Conservation (phyloP, 2,329 filamentous ascomycete genomes). For the Ambrosiella cleistominuta region DNA sequence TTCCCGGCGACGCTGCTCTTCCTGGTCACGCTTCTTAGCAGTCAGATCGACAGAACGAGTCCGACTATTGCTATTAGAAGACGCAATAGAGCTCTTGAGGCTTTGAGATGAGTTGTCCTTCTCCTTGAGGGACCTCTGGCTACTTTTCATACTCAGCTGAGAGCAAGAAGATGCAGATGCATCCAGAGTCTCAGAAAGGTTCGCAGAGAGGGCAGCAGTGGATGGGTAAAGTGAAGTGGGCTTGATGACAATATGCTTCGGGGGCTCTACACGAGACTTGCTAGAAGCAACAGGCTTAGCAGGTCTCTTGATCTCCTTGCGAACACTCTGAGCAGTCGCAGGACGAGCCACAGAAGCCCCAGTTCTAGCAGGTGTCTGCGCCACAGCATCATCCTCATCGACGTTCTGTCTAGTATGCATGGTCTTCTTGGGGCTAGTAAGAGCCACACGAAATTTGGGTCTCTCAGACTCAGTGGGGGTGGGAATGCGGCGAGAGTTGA, state of each 20-base stretch:
- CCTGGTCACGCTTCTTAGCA: constrained; percentile 68
- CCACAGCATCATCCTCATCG: constrained; percentile 31
- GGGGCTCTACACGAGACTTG: constrained; percentile 47
- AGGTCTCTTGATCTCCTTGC: constrained; percentile 38
- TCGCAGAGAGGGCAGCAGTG: constrained; percentile 38
- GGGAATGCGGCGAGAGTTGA: not conserved
- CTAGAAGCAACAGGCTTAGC: constrained; percentile 45
- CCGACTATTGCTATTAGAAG: constrained; percentile 37
- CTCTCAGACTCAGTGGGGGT: constrained; percentile 3
- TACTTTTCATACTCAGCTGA: constrained; percentile 45
- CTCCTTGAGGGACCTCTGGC: constrained; percentile 45
- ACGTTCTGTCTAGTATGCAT: constrained; percentile 30
- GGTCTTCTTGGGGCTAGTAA: constrained; percentile 10
- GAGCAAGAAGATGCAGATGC: constrained; percentile 20
- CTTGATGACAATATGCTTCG: constrained; percentile 54
- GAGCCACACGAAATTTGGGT: constrained; percentile 9
- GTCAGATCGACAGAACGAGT: constrained; percentile 58
- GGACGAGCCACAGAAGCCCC: constrained; percentile 24
- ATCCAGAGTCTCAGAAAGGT: constrained; percentile 36
- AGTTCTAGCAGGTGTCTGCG: constrained; percentile 39
- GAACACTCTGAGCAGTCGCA: constrained; percentile 6
- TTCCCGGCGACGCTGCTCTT: constrained; percentile 68
- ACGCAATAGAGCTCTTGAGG: constrained; percentile 41
- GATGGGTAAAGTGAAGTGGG: constrained; percentile 45
- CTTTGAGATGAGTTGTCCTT: constrained; percentile 34